Conservation (phyloP, 2,329 filamentous ascomycete genomes). For the Aspergillus ruber region DNA sequence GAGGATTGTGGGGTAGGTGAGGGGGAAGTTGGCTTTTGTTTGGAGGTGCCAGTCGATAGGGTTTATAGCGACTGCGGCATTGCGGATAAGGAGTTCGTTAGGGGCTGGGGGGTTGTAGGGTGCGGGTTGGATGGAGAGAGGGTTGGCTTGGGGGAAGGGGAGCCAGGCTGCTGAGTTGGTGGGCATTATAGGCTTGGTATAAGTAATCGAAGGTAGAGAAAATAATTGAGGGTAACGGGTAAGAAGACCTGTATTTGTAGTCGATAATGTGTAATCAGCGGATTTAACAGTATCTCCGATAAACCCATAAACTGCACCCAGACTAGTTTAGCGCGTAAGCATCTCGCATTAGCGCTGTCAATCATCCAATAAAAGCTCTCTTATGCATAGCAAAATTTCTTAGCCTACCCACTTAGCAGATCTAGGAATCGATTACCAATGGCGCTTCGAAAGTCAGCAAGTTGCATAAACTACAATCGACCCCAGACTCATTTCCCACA, state of each 20-base stretch:
- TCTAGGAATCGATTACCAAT: background rate
- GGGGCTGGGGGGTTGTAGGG: constrained; percentile 5
- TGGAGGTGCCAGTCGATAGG: constrained; percentile 32
- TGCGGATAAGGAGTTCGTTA: constrained; percentile 18
- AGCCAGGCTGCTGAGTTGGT: constrained; percentile 17
- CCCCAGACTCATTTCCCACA: background rate
- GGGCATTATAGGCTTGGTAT: background rate
- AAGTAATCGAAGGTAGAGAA: no score
- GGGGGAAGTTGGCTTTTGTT: constrained; percentile 3
- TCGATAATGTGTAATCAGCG: background rate
- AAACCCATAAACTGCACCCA: no score
- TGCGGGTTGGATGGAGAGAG: constrained; percentile 11
- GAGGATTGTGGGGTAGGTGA: constrained; percentile 10
- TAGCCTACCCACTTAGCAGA: background rate
- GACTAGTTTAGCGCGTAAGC: background rate
- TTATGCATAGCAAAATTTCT: no score
- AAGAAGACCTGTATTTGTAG: no score
- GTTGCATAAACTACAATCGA: background rate
- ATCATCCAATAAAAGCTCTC: no score
- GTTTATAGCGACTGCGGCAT: constrained; percentile 20
- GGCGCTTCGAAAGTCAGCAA: background rate
- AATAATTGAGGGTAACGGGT: no score
- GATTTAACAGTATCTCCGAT: no score
- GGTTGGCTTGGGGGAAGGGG: constrained; percentile 4
- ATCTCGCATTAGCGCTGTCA: background rate